These are phyloP conservation scores for Eremothecium gossypii DNA, from an alignment of 1,139 yeast genomes.

Conservation along the genomic window DNA sequence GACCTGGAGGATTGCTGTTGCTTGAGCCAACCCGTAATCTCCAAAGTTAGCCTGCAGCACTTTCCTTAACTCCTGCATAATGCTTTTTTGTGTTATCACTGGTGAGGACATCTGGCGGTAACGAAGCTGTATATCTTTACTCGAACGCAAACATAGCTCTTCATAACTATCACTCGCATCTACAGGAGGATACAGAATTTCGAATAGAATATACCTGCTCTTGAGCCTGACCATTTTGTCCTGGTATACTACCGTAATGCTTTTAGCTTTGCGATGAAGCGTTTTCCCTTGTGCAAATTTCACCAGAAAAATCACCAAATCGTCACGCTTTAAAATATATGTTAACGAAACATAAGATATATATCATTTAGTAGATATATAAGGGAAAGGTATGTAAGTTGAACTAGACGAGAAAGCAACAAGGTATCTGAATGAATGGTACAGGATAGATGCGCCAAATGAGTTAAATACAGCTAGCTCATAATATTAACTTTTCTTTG, in stretches of 20 bases:
- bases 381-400: neutral
- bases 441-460: too few species aligned
- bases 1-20: constrained; percentile 50
- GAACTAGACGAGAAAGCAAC: neutral
- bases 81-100: constrained; percentile 36
- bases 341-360: neutral
- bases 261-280: too few species aligned
- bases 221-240: constrained; percentile 72
- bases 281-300: too few species aligned
- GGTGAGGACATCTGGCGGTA: constrained; percentile 45
- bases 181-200: constrained; percentile 51
- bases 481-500: constrained; percentile 41
- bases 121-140: constrained; percentile 34
- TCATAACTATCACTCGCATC: constrained; percentile 8
- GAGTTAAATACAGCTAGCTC: constrained; percentile 1
- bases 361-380: neutral
- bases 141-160: constrained; percentile 8
- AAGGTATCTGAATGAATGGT: neutral
- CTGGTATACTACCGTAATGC: neutral
- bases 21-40: constrained; percentile 65
- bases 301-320: too few species aligned
- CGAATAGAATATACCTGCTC: constrained; percentile 75
- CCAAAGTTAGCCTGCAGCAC: constrained; percentile 59
- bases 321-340: neutral
- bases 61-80: constrained; percentile 46